Evolutionary conservation across 2,329 filamentous ascomycete species (phyloP).

Genomic region (Cladosporium austrohemisphaericum): DNA sequence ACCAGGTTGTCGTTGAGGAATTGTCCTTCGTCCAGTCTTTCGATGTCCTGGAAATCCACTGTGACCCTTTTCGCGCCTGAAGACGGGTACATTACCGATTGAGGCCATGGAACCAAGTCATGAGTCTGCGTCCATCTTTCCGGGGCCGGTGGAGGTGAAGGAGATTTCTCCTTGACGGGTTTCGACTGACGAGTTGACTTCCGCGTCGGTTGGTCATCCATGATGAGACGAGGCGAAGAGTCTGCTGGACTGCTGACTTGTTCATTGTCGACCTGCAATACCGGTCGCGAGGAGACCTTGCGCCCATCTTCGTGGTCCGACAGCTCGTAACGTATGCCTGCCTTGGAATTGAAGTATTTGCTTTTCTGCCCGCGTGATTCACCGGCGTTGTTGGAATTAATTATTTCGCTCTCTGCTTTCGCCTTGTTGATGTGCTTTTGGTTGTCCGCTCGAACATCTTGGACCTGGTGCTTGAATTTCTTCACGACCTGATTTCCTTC

Average conservation of each 20-base stretch:
- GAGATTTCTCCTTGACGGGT: conserved; percentile 9
- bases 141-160: conserved; percentile 15
- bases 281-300: no score
- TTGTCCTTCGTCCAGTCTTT: conserved; percentile 74
- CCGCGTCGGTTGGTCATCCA: neutral
- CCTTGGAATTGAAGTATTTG: no score
- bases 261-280: no score
- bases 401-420: neutral
- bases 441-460: neutral
- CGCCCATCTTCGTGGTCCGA: no score
- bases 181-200: conserved; percentile 22
- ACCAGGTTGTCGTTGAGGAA: conserved; percentile 93
- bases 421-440: neutral
- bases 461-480: neutral
- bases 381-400: no score
- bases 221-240: neutral
- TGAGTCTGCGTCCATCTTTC: conserved; percentile 26
- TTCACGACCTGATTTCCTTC: neutral
- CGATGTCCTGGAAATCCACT: conserved; percentile 69
- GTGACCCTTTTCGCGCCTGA: conserved; percentile 59
- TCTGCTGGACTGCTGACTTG: no score
- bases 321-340: no score
- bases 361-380: no score
- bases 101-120: conserved; percentile 25
- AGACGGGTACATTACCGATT: conserved; percentile 59